phyloP scores from a whole-genome alignment of 129 eudicot species.

The Tanacetum coccineum region DNA sequence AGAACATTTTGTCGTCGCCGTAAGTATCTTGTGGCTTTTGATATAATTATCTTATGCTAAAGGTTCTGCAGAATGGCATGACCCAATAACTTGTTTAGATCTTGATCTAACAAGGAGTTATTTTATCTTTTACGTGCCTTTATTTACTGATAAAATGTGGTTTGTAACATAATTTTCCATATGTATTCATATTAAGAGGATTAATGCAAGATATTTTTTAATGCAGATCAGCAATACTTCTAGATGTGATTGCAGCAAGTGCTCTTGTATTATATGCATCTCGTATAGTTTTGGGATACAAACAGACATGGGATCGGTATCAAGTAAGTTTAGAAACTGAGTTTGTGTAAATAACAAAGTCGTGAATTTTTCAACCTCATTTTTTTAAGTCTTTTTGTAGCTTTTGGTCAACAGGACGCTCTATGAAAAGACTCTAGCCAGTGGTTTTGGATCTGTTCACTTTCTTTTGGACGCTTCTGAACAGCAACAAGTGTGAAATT shows the following conservation, averaged over 20 bases:
- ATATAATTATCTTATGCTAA: constrained; percentile 5
- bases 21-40: constrained; percentile 36
- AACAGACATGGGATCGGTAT: constrained; percentile 95
- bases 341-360: not conserved
- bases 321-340: constrained; percentile 50
- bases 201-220: constrained; percentile 5
- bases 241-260: constrained; percentile 77
- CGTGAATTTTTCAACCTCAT: constrained; percentile 19
- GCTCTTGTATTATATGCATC: constrained; percentile 69
- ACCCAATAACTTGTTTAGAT: no score
- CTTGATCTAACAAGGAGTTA: not conserved
- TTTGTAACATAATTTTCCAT: not conserved
- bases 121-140: constrained; percentile 5
- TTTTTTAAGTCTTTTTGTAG: constrained; percentile 35
- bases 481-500: constrained; percentile 79
- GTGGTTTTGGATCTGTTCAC: constrained; percentile 97
- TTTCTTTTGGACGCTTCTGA: constrained; percentile 98
- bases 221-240: constrained; percentile 83
- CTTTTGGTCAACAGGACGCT: constrained; percentile 92
- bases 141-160: not conserved
- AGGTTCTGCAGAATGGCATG: not conserved
- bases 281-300: constrained; percentile 90
- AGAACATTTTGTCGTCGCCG: constrained; percentile 79
- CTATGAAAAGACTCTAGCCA: constrained; percentile 90
- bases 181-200: not conserved